Evolutionary conservation across 2,329 filamentous ascomycete species (phyloP), one percentile per base, ranked within the genome.

Genomic region (Stromatinia cepivora): DNA sequence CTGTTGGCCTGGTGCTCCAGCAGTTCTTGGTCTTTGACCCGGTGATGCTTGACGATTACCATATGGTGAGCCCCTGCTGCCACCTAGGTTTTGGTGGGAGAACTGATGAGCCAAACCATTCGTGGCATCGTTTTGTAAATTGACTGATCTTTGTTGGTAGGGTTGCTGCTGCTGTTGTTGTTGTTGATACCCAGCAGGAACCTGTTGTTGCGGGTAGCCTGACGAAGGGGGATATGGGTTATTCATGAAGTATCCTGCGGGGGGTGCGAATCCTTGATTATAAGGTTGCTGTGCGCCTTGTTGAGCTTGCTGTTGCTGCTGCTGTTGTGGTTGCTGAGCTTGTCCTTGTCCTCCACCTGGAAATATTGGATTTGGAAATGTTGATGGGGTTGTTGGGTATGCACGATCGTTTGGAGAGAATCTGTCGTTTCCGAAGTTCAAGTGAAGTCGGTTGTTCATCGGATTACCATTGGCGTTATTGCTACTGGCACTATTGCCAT

Each of bases 31-130:
- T 71, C 95, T 89, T 79, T 91, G 90, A 66, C 84, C 86, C 39
- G 92, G 88, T 45, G 92, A 90, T 48, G 58, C 85, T 50, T 85
- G 86, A 58, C 93, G 87, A 70, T 87, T 85, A 73, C 84, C 87
- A 78, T 93, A 94, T 62, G 89, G 88, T 71, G 88, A 88, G 42
- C 86, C 85, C 74, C 93, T 87, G 71, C 89, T 88, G 70, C 89
- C 89, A 56, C 92, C 90, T 53, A 98, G 86, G 80, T 97, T 97
- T 84, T 98, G 94, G 81, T 97, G 93, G 70, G 94, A 96, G 81
- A 98, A 97, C 80, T 99, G 95, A 79, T 97, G 93, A 71, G 94
- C 93, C 58, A 98, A 86, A 42, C 93, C 94, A 76, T 93, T 95
- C 76, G 94, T 96, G 75, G 90, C 91, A 78, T 97, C 93, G 77